phyloP scores from a whole-genome alignment of 805 yeast genomes.

The Candida endomychidarum region DNA sequence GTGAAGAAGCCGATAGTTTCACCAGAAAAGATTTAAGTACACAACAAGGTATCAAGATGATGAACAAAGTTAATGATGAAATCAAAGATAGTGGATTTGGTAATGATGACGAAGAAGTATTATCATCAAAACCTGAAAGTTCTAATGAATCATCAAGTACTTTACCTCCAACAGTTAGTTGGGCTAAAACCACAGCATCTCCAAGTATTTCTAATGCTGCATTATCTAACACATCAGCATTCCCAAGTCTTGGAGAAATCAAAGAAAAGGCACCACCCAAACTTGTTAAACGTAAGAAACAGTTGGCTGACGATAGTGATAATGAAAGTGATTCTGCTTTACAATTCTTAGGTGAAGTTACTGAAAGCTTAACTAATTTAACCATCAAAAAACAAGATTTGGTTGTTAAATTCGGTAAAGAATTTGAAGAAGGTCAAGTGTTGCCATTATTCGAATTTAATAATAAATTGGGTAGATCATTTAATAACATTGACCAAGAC shows the following conservation, averaged over 20 bases:
- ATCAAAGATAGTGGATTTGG: slow-evolving; percentile 9
- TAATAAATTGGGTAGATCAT: slow-evolving; percentile 27
- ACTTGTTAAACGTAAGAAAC: slow-evolving; percentile 30
- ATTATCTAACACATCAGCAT: slow-evolving; percentile 51
- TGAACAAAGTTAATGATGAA: slow-evolving; percentile 19
- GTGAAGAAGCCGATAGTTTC: slow-evolving; percentile 97
- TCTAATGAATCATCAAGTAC: slow-evolving; percentile 39
- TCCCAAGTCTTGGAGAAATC: slow-evolving; percentile 58
- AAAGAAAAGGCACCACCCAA: slow-evolving; percentile 35
- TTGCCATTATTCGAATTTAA: slow-evolving; percentile 55
- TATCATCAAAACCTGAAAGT: not conserved
- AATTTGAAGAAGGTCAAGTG: slow-evolving; percentile 17
- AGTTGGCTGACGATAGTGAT: slow-evolving; percentile 49
- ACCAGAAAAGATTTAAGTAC: slow-evolving; percentile 86
- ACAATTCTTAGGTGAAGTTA: slow-evolving; percentile 48
- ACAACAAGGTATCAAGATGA: slow-evolving; percentile 63
- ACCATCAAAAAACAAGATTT: slow-evolving; percentile 40
- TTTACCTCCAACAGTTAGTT: slow-evolving; percentile 70
- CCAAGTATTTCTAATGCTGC: slow-evolving; percentile 38
- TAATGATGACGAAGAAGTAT: slow-evolving; percentile 1
- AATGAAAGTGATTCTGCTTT: slow-evolving; percentile 42
- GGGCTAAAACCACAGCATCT: slow-evolving; percentile 43
- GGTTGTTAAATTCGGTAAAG: slow-evolving; percentile 33
- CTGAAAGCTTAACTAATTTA: slow-evolving; percentile 40
- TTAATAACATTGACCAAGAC: slow-evolving; percentile 30